A percentile compares a stretch with the other conserved stretches of the same genome.
Evolutionary conservation across 345 rosid species (phyloP).

Genomic region (Cardiospermum halicacabum): DNA sequence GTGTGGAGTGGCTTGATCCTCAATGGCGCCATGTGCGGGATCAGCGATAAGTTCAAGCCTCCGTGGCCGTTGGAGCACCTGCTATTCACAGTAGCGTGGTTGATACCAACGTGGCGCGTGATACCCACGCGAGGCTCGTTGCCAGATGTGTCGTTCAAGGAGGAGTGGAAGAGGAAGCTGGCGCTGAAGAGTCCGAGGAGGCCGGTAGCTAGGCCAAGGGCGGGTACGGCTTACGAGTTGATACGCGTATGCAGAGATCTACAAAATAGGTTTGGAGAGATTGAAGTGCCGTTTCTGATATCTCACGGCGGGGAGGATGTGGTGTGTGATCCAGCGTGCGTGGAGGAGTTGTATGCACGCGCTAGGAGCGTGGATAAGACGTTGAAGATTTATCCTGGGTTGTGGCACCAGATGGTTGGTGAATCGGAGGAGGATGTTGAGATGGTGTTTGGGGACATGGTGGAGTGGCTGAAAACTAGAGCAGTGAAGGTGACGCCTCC

Average conservation of each 20-base stretch:
- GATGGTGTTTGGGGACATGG: conserved; percentile 59
- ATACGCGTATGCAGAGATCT: conserved; percentile 66
- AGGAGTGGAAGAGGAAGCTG: conserved; percentile 70
- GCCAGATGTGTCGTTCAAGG: conserved; percentile 67
- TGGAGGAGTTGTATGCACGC: conserved; percentile 60
- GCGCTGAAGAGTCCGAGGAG: conserved; percentile 67
- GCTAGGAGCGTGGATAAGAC: conserved; percentile 70
- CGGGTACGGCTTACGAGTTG: conserved; percentile 82
- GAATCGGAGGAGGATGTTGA: conserved; percentile 73
- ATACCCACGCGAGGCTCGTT: conserved; percentile 79
- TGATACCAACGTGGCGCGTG: conserved; percentile 88
- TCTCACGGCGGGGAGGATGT: conserved; percentile 79
- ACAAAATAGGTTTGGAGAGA: conserved; percentile 76
- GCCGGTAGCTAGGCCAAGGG: conserved; percentile 56
- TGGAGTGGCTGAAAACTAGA: conserved; percentile 63
- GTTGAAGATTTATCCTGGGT: conserved; percentile 54
- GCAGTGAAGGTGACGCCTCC: conserved; percentile 19
- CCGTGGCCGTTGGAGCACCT: conserved; percentile 90
- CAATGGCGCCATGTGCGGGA: conserved; percentile 95
- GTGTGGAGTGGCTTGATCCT: conserved; percentile 77
- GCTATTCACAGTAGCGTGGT: conserved; percentile 52
- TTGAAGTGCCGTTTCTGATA: conserved; percentile 67
- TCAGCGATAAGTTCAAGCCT: conserved; percentile 83
- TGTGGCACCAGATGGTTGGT: conserved; percentile 94
- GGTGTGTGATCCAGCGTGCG: conserved; percentile 76